These are phyloP conservation scores for Cenchrus fungigraminus DNA, from an alignment of 176 grass and related monocot species.

Conservation along the genomic window DNA sequence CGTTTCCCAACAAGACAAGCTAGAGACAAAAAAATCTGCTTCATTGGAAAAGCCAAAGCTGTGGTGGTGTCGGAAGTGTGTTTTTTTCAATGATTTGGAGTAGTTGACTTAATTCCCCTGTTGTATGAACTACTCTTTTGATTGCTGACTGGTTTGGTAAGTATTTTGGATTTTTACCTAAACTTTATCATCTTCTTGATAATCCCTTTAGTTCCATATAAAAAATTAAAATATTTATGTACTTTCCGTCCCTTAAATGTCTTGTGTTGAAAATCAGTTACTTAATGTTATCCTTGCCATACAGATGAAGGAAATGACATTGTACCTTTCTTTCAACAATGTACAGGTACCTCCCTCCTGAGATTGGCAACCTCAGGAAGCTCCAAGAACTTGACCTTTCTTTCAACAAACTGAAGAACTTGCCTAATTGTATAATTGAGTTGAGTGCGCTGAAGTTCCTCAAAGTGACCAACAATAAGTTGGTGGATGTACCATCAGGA, in stretches of 20 bases:
- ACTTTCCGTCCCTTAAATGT: background rate
- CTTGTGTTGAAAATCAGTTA: constrained; percentile 7
- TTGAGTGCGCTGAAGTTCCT: constrained; percentile 66
- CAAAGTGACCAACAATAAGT: constrained; percentile 95
- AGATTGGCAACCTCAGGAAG: constrained; percentile 76
- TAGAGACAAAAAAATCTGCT: no score
- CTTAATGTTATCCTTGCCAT: constrained; percentile 10
- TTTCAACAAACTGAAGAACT: constrained; percentile 96
- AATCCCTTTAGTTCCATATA: constrained; percentile 2
- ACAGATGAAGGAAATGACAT: constrained; percentile 1
- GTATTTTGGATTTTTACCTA: background rate
- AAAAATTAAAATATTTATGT: background rate
- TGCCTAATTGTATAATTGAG: constrained; percentile 80
- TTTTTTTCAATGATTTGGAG: background rate
- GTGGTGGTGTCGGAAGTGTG: background rate
- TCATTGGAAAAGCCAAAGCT: no score
- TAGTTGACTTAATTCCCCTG: background rate
- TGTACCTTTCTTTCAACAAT: constrained; percentile 26
- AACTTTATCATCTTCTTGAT: background rate
- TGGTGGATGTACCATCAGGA: constrained; percentile 75
- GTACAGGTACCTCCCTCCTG: constrained; percentile 90
- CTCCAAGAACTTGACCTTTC: constrained; percentile 95
- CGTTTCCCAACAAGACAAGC: no score
- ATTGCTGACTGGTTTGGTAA: background rate
- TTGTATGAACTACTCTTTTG: background rate